Evolutionary conservation across 2,329 filamentous ascomycete genomes (phyloP).

Genomic region (Botryotinia globosa): DNA sequence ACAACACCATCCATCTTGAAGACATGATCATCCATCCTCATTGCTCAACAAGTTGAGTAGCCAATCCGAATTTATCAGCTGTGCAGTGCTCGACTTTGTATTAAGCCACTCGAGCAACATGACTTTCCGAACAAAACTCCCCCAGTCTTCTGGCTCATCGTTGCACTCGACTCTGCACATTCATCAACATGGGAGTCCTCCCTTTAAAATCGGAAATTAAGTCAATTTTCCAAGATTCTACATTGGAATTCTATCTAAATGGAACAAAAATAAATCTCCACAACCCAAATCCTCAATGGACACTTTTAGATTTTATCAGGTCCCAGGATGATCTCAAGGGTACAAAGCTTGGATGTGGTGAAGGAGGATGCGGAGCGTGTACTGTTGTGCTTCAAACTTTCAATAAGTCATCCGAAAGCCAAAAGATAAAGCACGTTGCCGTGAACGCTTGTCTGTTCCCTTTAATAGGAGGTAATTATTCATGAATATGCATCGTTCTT

Average conservation of each 20-base stretch:
- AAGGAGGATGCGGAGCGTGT: conserved; percentile 92
- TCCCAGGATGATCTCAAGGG: conserved; percentile 75
- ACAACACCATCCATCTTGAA: neutral
- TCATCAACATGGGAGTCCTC: conserved; percentile 20
- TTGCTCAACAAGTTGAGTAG: neutral
- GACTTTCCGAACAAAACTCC: neutral
- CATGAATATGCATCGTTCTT: neutral
- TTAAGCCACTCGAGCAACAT: neutral
- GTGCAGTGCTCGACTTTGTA: neutral
- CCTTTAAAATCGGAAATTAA: conserved; percentile 27
- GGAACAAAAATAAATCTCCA: conserved; percentile 83
- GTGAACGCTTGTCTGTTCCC: conserved; percentile 79
- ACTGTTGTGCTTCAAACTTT: conserved; percentile 85
- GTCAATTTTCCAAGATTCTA: conserved; percentile 40
- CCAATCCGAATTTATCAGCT: neutral
- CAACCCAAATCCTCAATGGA: conserved; percentile 85
- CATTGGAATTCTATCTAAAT: conserved; percentile 86
- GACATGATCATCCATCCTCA: neutral
- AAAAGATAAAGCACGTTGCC: conserved; percentile 82
- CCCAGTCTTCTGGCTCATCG: neutral
- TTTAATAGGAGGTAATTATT: conserved; percentile 30
- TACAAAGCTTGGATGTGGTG: conserved; percentile 91
- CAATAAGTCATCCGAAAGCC: conserved; percentile 62
- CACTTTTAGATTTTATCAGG: conserved; percentile 87
- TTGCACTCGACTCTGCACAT: neutral